Evolutionary conservation across 192 early-diverging fungal species (phyloP).

Genomic region (Entomortierella beljakovae): DNA sequence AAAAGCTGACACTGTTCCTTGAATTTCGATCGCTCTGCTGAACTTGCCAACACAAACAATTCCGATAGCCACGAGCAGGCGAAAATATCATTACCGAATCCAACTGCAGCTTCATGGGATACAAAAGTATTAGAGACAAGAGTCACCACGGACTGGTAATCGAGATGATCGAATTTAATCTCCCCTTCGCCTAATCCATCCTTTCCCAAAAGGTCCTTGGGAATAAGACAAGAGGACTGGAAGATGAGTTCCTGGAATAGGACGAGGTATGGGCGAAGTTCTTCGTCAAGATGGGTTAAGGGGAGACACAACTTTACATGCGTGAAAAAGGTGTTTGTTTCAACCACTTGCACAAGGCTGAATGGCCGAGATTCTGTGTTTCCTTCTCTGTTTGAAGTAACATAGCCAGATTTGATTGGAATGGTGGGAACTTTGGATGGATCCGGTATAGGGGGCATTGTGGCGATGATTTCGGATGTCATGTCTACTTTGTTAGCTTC

Average conservation of each 20-base stretch:
- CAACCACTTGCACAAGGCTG: conserved; percentile 66
- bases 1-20: conserved; percentile 59
- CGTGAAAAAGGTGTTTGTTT: conserved; percentile 75
- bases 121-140: conserved; percentile 59
- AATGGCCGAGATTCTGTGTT: conserved; percentile 57
- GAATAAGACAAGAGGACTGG: conserved; percentile 62
- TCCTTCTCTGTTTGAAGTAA: conserved; percentile 25
- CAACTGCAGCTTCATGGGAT: conserved; percentile 56
- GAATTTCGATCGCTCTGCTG: conserved; percentile 48
- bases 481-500: conserved; percentile 53
- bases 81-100: conserved; percentile 59
- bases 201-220: conserved; percentile 57
- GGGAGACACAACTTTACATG: conserved; percentile 70
- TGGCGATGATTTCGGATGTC: conserved; percentile 56
- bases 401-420: conserved; percentile 26
- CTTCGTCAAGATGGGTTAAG: conserved; percentile 60
- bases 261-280: conserved; percentile 74
- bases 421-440: conserved; percentile 62
- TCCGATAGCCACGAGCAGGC: conserved; percentile 65
- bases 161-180: conserved; percentile 46
- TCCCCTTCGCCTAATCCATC: conserved; percentile 33
- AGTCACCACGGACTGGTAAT: conserved; percentile 55
- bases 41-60: conserved; percentile 65
- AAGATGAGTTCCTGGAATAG: conserved; percentile 86
- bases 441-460: conserved; percentile 79